Percentiles rank a stretch among this genome's conserved stretches.
phyloP scores from a whole-genome alignment of 78 protist genomes.

The Cavenderia fasciculata region DNA sequence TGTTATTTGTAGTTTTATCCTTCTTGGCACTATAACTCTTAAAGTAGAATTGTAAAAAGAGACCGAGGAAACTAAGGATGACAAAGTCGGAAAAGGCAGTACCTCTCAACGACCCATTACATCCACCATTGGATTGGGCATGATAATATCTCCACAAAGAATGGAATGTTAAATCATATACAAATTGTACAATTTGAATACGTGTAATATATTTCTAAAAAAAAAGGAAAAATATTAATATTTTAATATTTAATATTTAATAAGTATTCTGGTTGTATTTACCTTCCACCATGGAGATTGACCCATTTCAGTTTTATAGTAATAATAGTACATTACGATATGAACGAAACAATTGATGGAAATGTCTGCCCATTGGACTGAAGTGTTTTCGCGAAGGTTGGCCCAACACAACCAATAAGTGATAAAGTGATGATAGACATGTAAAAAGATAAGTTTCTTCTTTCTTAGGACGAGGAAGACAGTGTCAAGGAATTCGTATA shows the following conservation, averaged over 20 bases:
- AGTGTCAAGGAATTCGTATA: slow-evolving; percentile 88
- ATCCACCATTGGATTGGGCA: not conserved
- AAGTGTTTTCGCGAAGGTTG: slow-evolving; percentile 19
- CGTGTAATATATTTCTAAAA: too few species aligned
- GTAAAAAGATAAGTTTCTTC: slow-evolving; percentile 70
- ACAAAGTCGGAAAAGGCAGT: slow-evolving; percentile 42
- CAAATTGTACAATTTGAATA: slow-evolving; percentile 75
- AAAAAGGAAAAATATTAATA: too few species aligned
- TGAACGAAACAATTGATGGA: slow-evolving; percentile 84
- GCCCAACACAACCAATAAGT: slow-evolving; percentile 62
- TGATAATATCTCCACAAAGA: slow-evolving; percentile 27
- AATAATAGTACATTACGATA: slow-evolving; percentile 83
- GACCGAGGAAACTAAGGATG: slow-evolving; percentile 31
- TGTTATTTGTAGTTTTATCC: slow-evolving; percentile 18
- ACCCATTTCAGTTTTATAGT: slow-evolving; percentile 27
- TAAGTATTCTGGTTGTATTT: slow-evolving; percentile 50
- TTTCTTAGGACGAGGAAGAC: slow-evolving; percentile 80
- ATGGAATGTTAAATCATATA: slow-evolving; percentile 46
- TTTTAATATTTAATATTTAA: too few species aligned
- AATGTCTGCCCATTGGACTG: slow-evolving; percentile 68
- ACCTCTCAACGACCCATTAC: not conserved
- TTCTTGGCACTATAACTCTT: slow-evolving; percentile 5
- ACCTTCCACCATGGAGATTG: slow-evolving; percentile 83
- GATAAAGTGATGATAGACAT: slow-evolving; percentile 89
- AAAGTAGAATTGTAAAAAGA: slow-evolving; percentile 55